A percentile compares a stretch with the other conserved stretches of the same genome.
Evolutionary conservation across 345 rosid species (phyloP).

Genomic region (Schrenkiella parvula): DNA sequence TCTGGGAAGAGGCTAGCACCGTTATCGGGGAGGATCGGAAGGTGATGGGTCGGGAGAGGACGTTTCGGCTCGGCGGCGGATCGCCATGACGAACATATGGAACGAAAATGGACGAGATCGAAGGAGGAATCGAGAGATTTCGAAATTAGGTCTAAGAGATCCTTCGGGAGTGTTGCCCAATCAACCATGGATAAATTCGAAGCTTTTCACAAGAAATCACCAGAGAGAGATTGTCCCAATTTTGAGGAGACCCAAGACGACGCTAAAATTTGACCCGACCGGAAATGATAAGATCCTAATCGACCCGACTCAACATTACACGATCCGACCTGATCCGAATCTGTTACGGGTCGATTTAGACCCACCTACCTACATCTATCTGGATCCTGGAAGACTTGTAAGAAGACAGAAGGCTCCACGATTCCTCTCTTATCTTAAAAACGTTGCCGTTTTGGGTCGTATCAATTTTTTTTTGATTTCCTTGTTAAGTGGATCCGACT

Average conservation of each 20-base stretch:
- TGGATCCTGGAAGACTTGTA: not conserved
- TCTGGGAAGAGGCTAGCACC: slow-evolving; percentile 38
- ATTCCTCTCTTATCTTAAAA: not conserved
- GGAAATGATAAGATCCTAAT: not conserved
- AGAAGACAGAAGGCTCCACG: not conserved
- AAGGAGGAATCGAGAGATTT: slow-evolving; percentile 44
- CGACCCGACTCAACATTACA: not conserved
- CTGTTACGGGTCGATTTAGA: not conserved
- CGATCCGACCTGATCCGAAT: not conserved
- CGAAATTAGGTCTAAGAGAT: slow-evolving; percentile 56
- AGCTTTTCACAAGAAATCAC: not conserved
- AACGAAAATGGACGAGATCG: slow-evolving; percentile 69
- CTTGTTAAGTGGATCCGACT: slow-evolving; percentile 7
- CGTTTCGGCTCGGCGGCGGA: slow-evolving; percentile 43
- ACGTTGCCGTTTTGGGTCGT: not conserved
- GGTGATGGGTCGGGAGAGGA: slow-evolving; percentile 38
- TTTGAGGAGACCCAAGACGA: not conserved
- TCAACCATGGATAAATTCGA: slow-evolving; percentile 44
- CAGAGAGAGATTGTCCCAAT: not conserved
- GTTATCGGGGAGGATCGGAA: slow-evolving; percentile 55
- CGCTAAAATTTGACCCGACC: not conserved
- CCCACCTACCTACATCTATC: not conserved
- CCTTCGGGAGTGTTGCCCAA: slow-evolving; percentile 68
- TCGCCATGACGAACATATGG: slow-evolving; percentile 82
- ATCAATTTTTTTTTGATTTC: not conserved